Percentiles rank a stretch among this genome's conserved stretches.
Evolutionary conservation across 371 early-diverging fungal genomes (phyloP).

Genomic region (Zychaea mexicana): DNA sequence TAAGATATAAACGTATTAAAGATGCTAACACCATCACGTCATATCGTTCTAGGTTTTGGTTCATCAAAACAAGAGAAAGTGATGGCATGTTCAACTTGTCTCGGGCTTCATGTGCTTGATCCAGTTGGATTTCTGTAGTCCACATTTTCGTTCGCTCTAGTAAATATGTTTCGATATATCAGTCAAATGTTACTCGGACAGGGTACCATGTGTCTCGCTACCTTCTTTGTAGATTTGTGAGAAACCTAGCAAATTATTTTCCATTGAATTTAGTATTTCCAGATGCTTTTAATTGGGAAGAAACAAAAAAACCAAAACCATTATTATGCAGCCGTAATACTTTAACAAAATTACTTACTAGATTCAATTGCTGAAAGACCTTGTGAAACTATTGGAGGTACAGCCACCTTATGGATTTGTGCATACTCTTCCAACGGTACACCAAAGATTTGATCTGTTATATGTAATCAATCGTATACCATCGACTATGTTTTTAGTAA

Average conservation of each 20-base stretch:
- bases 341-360: constrained; percentile 22
- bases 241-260: constrained; percentile 23
- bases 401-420: constrained; percentile 50
- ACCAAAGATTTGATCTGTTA: constrained; percentile 76
- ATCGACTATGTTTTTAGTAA: not conserved
- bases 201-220: constrained; percentile 9
- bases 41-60: constrained; percentile 54
- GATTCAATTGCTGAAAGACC: constrained; percentile 40
- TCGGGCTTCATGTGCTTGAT: constrained; percentile 64
- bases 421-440: constrained; percentile 70
- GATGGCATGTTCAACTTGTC: constrained; percentile 53
- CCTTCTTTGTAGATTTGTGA: constrained; percentile 35
- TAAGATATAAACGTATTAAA: constrained; percentile 65
- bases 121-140: constrained; percentile 61
- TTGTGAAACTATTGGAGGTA: constrained; percentile 66
- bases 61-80: constrained; percentile 38
- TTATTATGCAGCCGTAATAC: too few relatives aligned
- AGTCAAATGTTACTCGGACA: too few relatives aligned
- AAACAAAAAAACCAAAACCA: too few relatives aligned
- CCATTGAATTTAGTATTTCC: not conserved
- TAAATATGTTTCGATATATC: too few relatives aligned
- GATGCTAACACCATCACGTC: constrained; percentile 66
- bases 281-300: not conserved
- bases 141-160: constrained; percentile 50
- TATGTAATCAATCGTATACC: not conserved